Conservation (phyloP, 495 filamentous ascomycete genomes). For the Penicillium silybi region DNA sequence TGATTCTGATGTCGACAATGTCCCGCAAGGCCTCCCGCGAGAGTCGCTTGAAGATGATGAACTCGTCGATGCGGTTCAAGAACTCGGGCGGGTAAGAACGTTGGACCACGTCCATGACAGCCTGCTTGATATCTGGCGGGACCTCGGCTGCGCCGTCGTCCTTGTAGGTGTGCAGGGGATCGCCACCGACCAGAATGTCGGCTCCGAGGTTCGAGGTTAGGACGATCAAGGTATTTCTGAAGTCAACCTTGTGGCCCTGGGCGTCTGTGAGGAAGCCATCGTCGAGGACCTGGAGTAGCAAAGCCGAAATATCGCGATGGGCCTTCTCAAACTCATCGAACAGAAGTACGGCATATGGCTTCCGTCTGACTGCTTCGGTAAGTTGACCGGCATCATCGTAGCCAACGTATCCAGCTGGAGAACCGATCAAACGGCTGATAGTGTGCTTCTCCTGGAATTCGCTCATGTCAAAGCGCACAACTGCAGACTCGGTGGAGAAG, state of each 20-base stretch:
- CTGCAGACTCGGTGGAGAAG: slow-evolving; percentile 85
- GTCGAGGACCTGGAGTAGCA: slow-evolving; percentile 94
- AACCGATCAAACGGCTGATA: slow-evolving; percentile 85
- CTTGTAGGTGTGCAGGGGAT: slow-evolving; percentile 40
- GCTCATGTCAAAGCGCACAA: slow-evolving; percentile 94
- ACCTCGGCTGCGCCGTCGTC: slow-evolving; percentile 61
- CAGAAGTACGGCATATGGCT: slow-evolving; percentile 90
- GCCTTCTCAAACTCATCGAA: slow-evolving; percentile 99
- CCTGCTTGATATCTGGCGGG: slow-evolving; percentile 61
- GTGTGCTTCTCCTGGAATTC: slow-evolving; percentile 99
- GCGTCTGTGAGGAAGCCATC: slow-evolving; percentile 94
- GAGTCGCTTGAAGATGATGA: slow-evolving; percentile 90
- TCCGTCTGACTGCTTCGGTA: slow-evolving; percentile 90
- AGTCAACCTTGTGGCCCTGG: slow-evolving; percentile 94
- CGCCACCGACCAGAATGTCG: slow-evolving; percentile 44
- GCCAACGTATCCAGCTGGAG: slow-evolving; percentile 89
- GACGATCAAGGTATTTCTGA: slow-evolving; percentile 93
- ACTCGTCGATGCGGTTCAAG: slow-evolving; percentile 93
- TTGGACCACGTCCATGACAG: slow-evolving; percentile 87
- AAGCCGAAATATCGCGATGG: slow-evolving; percentile 86
- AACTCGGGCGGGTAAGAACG: slow-evolving; percentile 84
- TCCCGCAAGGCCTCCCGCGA: slow-evolving; percentile 74
- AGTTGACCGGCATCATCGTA: slow-evolving; percentile 97
- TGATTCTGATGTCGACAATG: slow-evolving; percentile 88
- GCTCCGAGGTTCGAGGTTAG: slow-evolving; percentile 85